Evolutionary conservation across 139 green algal genomes (phyloP).

Genomic region (Chlorella ohadii): DNA sequence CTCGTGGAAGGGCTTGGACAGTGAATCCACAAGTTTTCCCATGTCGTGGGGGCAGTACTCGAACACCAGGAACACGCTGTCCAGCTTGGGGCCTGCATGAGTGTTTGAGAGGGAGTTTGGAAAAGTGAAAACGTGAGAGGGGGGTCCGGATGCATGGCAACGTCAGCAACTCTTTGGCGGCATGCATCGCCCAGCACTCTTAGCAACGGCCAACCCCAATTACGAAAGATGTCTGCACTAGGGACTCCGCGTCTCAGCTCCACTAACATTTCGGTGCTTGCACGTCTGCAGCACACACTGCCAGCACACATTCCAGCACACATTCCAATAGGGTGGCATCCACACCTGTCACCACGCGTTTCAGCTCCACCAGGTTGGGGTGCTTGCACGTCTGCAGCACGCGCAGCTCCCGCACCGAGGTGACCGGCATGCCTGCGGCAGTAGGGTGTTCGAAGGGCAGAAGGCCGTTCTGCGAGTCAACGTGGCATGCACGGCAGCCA

Average conservation of each 20-base stretch:
- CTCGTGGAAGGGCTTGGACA: constrained; percentile 57
- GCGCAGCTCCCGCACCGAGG: constrained; percentile 76
- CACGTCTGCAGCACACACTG: too few relatives aligned
- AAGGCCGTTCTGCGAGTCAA: too few relatives aligned
- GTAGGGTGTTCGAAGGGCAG: too few relatives aligned
- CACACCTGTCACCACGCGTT: constrained; percentile 75
- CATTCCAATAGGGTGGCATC: too few relatives aligned
- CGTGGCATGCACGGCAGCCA: too few relatives aligned
- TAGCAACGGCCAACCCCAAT: too few relatives aligned
- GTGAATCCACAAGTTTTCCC: constrained; percentile 72
- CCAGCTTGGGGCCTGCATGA: constrained; percentile 22
- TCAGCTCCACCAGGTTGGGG: constrained; percentile 79
- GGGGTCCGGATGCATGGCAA: too few relatives aligned
- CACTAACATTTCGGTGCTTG: too few relatives aligned
- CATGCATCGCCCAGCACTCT: background rate
- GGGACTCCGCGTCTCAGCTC: too few relatives aligned
- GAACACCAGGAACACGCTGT: constrained; percentile 85
- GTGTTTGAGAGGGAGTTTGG: too few relatives aligned
- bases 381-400: constrained; percentile 74
- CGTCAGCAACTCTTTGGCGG: too few relatives aligned
- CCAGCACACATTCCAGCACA: background rate
- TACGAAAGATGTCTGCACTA: too few relatives aligned
- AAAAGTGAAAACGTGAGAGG: background rate
- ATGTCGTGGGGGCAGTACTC: constrained; percentile 89
- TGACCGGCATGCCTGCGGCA: constrained; percentile 74